Conservation (phyloP, 345 rosid species). For the Gossypium ekmanianum region DNA sequence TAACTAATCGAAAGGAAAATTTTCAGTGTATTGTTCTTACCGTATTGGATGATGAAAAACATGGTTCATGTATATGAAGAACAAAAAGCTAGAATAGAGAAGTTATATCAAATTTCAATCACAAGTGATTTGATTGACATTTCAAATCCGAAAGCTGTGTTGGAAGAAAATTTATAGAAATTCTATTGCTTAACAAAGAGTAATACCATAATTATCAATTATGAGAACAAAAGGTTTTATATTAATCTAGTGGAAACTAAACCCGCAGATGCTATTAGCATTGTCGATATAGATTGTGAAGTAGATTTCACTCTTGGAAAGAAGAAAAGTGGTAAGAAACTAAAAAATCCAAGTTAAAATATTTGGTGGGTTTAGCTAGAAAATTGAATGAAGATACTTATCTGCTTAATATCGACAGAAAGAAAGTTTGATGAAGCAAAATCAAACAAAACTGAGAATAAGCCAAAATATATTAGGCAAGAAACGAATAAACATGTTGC, state of each 20-base stretch:
- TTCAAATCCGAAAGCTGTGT: conserved; percentile 15
- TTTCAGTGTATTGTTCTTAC: conserved; percentile 12
- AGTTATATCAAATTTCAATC: conserved; percentile 27
- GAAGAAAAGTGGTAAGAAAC: neutral
- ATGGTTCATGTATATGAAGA: conserved; percentile 4
- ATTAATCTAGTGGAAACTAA: conserved; percentile 25
- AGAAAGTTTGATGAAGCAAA: too few relatives aligned
- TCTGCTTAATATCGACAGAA: too few relatives aligned
- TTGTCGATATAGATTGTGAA: conserved; percentile 22
- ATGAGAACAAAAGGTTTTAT: neutral
- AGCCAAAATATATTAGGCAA: too few relatives aligned
- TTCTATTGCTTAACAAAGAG: conserved; percentile 27
- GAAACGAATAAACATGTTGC: too few relatives aligned
- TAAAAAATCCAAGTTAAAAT: neutral
- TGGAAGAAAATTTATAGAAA: conserved; percentile 18
- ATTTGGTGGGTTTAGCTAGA: neutral
- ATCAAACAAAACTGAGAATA: too few relatives aligned
- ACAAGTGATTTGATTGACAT: conserved; percentile 25
- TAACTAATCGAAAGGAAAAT: neutral
- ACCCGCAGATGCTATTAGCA: conserved; percentile 18
- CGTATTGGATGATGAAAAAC: conserved; percentile 31
- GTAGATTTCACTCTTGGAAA: conserved; percentile 27
- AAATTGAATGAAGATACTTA: neutral
- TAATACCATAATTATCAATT: conserved; percentile 24
- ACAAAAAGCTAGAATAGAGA: conserved; percentile 6